These are phyloP conservation scores for Xanthoparmelia taractica DNA, from an alignment of 495 filamentous ascomycete species.

Conservation along the genomic window DNA sequence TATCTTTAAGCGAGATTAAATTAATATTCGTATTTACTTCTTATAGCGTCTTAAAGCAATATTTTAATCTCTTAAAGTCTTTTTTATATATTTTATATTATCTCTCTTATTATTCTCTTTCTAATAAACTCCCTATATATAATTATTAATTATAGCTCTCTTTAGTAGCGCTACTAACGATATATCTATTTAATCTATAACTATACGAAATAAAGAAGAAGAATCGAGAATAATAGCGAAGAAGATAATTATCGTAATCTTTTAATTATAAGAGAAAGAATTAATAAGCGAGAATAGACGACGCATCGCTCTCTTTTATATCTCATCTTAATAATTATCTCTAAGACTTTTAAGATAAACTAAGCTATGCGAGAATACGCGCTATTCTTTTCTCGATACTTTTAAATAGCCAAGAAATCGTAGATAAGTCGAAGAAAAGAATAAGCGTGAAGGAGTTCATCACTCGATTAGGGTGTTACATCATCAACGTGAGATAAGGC, in stretches of 20 bases:
- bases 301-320: background rate
- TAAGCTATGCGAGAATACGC: no score
- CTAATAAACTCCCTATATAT: background rate
- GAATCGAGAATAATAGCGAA: no score
- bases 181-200: background rate
- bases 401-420: background rate
- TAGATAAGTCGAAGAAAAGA: background rate
- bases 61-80: no score
- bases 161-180: background rate
- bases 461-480: background rate
- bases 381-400: background rate
- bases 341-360: no score
- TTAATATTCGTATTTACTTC: background rate
- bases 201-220: no score
- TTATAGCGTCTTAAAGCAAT: no score
- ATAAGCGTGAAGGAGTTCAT: background rate
- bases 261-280: no score
- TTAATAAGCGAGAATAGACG: background rate
- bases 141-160: no score
- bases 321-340: no score
- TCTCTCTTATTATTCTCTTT: background rate
- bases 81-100: conserved; percentile 5
- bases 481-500: background rate
- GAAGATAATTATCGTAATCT: no score
- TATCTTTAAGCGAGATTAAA: background rate